These are phyloP conservation scores for Tetradesmus obliquus DNA, from an alignment of 139 green algal species.

Conservation along the genomic window DNA sequence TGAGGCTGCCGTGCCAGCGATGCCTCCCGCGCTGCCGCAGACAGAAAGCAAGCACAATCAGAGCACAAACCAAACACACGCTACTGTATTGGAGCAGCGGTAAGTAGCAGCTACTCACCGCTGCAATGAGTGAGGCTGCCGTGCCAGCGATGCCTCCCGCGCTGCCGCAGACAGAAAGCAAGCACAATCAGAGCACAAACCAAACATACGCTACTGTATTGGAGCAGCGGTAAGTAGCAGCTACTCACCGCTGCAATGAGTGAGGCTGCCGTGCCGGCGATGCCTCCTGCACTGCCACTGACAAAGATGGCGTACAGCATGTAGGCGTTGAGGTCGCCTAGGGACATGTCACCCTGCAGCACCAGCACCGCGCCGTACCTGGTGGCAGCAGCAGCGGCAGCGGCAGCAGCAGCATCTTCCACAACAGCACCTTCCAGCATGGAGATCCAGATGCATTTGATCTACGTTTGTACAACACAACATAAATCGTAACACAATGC, in stretches of 20 bases:
- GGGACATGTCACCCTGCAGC: slow-evolving; percentile 33
- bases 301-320: slow-evolving; percentile 70
- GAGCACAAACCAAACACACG: background rate
- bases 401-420: too few species aligned
- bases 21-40: too few species aligned
- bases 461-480: too few species aligned
- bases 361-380: slow-evolving; percentile 42
- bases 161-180: slow-evolving; percentile 18
- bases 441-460: too few species aligned
- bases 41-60: too few species aligned
- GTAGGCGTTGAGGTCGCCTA: slow-evolving; percentile 59
- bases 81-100: background rate
- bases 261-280: slow-evolving; percentile 53
- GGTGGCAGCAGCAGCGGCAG: too few species aligned
- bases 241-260: slow-evolving; percentile 54
- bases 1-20: too few species aligned
- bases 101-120: slow-evolving; percentile 15
- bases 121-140: slow-evolving; percentile 56
- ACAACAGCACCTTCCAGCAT: too few species aligned
- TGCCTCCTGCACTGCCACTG: slow-evolving; percentile 48
- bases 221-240: too few species aligned
- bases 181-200: background rate
- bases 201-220: background rate
- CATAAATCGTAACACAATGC: too few species aligned
- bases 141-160: slow-evolving; percentile 54